Evolutionary conservation across 441 rosid genomes (phyloP).

Genomic region (Euphorbia schlechtendalii): DNA sequence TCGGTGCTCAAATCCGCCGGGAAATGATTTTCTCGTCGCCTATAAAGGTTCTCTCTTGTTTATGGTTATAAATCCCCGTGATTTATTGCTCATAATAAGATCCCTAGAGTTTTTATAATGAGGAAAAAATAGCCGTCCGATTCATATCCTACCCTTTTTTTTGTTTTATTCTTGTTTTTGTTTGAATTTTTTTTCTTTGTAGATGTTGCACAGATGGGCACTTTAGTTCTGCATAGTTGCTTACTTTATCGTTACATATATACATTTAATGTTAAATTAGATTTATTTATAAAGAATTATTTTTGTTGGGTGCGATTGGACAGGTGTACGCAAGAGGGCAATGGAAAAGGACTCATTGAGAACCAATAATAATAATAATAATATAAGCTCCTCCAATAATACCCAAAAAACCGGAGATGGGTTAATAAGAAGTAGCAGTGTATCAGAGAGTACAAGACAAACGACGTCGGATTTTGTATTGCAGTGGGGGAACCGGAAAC

Average conservation of each 20-base stretch:
- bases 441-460: constrained; percentile 32
- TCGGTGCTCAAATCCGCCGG: constrained; percentile 1
- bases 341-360: constrained; percentile 46
- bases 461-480: constrained; percentile 47
- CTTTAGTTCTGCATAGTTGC: background rate
- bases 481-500: constrained; percentile 72
- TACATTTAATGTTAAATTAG: constrained; percentile 2
- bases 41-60: background rate
- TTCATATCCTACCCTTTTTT: background rate
- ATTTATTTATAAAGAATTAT: constrained; percentile 14
- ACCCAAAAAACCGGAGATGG: constrained; percentile 27
- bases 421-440: constrained; percentile 28
- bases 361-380: constrained; percentile 13
- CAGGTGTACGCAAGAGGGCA: constrained; percentile 27
- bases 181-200: constrained; percentile 12
- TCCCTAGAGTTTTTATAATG: too few species aligned
- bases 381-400: constrained; percentile 17
- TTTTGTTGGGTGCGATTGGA: constrained; percentile 20
- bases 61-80: accelerated
- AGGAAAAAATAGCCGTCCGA: constrained; percentile 9
- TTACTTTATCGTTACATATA: background rate
- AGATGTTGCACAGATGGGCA: constrained; percentile 13
- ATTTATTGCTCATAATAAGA: too few species aligned
- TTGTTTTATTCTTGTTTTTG: background rate
- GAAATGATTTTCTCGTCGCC: background rate